Evolutionary conservation across 345 rosid species (phyloP).

Genomic region (Erysimum cheiranthoides): DNA sequence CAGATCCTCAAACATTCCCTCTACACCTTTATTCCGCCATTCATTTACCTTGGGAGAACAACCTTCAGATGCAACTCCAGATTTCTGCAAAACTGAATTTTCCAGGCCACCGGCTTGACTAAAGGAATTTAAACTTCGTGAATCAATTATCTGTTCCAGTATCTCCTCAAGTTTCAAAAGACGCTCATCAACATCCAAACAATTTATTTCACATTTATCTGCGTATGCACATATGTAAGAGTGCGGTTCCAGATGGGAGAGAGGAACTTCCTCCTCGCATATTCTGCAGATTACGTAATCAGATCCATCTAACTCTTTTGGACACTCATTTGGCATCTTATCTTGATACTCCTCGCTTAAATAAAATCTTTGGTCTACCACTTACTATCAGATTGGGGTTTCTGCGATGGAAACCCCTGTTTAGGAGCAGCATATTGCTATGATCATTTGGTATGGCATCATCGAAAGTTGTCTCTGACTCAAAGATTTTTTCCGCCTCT

Average conservation of each 20-base stretch:
- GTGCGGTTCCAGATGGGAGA: constrained; percentile 74
- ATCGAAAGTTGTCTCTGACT: constrained; percentile 43
- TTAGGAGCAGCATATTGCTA: constrained; percentile 43
- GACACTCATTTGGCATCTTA: constrained; percentile 37
- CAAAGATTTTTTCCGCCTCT: constrained; percentile 45
- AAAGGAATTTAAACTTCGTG: constrained; percentile 56
- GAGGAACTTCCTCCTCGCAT: constrained; percentile 79
- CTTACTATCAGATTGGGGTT: constrained; percentile 42
- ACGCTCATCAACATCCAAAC: constrained; percentile 72
- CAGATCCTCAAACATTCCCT: constrained; percentile 91
- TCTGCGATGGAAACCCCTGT: constrained; percentile 45
- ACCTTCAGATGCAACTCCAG: constrained; percentile 57
- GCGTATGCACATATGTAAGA: constrained; percentile 91
- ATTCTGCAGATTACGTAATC: constrained; percentile 74
- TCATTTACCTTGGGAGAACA: constrained; percentile 77
- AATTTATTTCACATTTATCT: constrained; percentile 77
- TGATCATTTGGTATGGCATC: constrained; percentile 43
- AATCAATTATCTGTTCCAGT: constrained; percentile 76
- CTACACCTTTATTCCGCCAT: constrained; percentile 80
- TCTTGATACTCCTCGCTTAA: constrained; percentile 42
- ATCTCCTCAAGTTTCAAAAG: constrained; percentile 76
- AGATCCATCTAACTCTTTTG: constrained; percentile 47
- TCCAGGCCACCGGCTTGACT: constrained; percentile 63
- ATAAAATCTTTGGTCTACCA: constrained; percentile 46
- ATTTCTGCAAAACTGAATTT: constrained; percentile 53